phyloP scores from a whole-genome alignment of 345 rosid species.

The Pelargonium nanum region DNA sequence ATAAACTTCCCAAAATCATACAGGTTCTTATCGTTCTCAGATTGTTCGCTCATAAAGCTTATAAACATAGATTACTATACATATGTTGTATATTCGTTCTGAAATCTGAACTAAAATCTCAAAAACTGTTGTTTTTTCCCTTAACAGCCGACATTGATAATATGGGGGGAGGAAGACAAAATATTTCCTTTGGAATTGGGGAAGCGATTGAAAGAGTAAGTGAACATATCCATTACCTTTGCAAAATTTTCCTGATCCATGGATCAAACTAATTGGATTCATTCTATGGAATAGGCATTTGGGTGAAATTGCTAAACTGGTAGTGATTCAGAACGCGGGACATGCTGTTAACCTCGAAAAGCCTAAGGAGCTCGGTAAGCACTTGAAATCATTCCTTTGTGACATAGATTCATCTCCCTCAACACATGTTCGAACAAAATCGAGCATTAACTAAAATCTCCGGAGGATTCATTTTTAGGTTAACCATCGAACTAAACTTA shows the following conservation, averaged over 20 bases:
- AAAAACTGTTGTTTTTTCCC: too few species aligned
- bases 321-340: constrained; percentile 55
- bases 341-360: constrained; percentile 41
- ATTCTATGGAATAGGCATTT: constrained; percentile 28
- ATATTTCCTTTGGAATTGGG: constrained; percentile 72
- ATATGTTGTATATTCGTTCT: too few species aligned
- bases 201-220: constrained; percentile 54
- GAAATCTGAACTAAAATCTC: too few species aligned
- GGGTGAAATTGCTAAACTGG: constrained; percentile 50
- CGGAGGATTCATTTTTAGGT: too few species aligned
- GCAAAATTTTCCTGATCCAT: not conserved
- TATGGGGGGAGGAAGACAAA: constrained; percentile 84
- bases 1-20: too few species aligned
- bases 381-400: constrained; percentile 31
- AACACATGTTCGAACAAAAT: too few species aligned
- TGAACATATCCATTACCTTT: not conserved
- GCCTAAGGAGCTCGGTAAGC: constrained; percentile 29
- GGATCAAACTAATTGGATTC: not conserved
- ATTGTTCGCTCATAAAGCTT: too few species aligned
- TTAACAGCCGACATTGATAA: constrained; percentile 54
- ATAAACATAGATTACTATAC: too few species aligned
- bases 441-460: too few species aligned
- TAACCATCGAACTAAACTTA: too few species aligned
- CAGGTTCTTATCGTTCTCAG: too few species aligned
- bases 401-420: too few species aligned